Conservation (phyloP, 169 alveolate species). For the Plasmodium sp. region DNA sequence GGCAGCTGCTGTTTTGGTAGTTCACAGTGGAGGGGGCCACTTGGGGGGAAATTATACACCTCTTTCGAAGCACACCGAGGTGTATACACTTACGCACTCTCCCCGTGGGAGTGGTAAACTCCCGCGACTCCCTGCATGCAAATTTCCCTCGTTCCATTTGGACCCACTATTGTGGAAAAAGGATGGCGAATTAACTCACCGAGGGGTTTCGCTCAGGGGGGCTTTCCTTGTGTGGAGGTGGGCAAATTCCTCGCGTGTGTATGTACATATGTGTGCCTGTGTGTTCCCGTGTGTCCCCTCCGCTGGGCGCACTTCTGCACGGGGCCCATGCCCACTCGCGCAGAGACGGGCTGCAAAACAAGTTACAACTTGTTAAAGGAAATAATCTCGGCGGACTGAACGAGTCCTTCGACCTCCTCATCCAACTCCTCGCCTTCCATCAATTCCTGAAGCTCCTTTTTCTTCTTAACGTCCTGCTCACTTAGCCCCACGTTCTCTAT, state of each 20-base stretch:
- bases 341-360: not conserved
- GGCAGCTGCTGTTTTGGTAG: not conserved
- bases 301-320: not conserved
- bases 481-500: conserved; percentile 88
- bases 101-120: not conserved
- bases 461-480: conserved; percentile 82
- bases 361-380: conserved; percentile 88
- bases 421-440: conserved; percentile 79
- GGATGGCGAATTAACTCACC: not conserved
- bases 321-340: not conserved
- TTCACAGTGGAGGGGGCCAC: not conserved
- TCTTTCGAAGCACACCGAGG: not conserved
- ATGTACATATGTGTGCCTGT: not conserved
- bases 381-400: conserved; percentile 90
- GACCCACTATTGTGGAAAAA: not conserved
- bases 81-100: not conserved
- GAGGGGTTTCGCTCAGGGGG: not conserved
- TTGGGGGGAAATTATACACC: not conserved
- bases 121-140: not conserved
- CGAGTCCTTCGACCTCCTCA: conserved; percentile 86
- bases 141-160: not conserved
- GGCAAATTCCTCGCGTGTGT: not conserved
- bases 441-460: conserved; percentile 75
- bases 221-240: not conserved
- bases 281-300: not conserved